Evolutionary conservation across 2,329 filamentous ascomycete species (phyloP).

Genomic region (Fusarium coicis): DNA sequence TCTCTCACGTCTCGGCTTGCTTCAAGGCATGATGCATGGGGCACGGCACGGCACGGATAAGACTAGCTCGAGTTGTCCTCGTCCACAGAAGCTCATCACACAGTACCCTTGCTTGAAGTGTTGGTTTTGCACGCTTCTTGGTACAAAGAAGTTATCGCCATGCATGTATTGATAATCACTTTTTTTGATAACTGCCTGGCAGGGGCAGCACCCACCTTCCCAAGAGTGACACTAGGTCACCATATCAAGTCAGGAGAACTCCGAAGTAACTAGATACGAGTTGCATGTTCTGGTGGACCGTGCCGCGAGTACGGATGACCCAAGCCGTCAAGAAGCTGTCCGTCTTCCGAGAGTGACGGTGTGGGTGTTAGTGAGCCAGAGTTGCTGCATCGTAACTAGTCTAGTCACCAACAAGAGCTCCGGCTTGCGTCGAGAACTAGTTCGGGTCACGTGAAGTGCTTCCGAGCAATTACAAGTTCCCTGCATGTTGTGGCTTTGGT

Average conservation of each 20-base stretch:
- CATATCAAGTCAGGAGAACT: conserved; percentile 17
- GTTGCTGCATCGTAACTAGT: conserved; percentile 29
- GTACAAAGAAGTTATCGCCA: conserved; percentile 11
- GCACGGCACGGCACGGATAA: conserved; percentile 21
- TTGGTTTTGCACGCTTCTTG: conserved; percentile 15
- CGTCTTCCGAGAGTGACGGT: conserved; percentile 29
- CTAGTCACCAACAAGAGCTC: conserved; percentile 41
- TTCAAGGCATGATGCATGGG: conserved; percentile 15
- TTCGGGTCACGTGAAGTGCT: conserved; percentile 7
- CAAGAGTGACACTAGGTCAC: neutral
- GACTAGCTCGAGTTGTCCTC: conserved; percentile 7
- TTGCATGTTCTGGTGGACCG: conserved; percentile 13
- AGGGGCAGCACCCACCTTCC: conserved; percentile 1
- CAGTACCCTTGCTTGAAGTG: conserved; percentile 9
- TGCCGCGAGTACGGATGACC: conserved; percentile 10
- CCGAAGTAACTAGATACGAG: neutral
- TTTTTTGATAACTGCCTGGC: conserved; percentile 17
- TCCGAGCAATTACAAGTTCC: conserved; percentile 20
- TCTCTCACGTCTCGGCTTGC: conserved; percentile 12
- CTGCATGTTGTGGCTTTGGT: conserved; percentile 17
- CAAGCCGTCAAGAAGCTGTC: conserved; percentile 17
- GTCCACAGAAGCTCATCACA: conserved; percentile 10
- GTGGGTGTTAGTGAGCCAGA: conserved; percentile 31
- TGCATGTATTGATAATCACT: conserved; percentile 13
- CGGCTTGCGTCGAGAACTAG: conserved; percentile 20